These are phyloP conservation scores for Pinus albicaulis DNA, from an alignment of 75 land plant genomes.

Conservation along the genomic window DNA sequence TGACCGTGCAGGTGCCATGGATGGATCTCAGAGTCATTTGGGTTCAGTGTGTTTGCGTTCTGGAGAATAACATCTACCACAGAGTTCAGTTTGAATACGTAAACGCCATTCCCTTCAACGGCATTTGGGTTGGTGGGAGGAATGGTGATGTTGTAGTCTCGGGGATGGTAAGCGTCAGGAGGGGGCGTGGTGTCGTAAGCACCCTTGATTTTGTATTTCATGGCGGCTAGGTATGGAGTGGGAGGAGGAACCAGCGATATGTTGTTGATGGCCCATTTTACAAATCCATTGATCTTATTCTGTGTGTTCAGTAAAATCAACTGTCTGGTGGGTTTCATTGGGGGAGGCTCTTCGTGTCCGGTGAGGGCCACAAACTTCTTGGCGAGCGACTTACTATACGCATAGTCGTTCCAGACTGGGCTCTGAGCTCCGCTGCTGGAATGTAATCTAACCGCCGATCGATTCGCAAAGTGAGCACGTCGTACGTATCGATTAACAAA, in stretches of 20 bases:
- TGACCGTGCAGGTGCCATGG: slow-evolving; percentile 98
- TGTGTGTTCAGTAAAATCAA: slow-evolving; percentile 70
- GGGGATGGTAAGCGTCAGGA: slow-evolving; percentile 7
- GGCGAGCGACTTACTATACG: slow-evolving; percentile 16
- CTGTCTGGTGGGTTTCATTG: slow-evolving; percentile 26
- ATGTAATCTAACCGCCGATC: too few relatives aligned
- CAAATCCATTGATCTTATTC: slow-evolving; percentile 43
- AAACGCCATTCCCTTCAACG: slow-evolving; percentile 6
- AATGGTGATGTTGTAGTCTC: not conserved
- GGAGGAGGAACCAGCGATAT: slow-evolving; percentile 54
- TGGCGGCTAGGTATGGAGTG: slow-evolving; percentile 64
- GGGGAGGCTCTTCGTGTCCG: slow-evolving; percentile 41
- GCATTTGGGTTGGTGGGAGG: slow-evolving; percentile 11
- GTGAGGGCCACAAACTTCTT: slow-evolving; percentile 23
- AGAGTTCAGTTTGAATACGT: not conserved
- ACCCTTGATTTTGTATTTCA: slow-evolving; percentile 14
- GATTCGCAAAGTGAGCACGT: too few relatives aligned
- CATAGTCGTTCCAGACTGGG: slow-evolving; percentile 64
- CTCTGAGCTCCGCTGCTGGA: slow-evolving; percentile 31
- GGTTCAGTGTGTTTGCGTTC: slow-evolving; percentile 65
- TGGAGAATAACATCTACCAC: slow-evolving; percentile 61
- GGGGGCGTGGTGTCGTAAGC: slow-evolving; percentile 8
- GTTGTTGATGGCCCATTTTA: slow-evolving; percentile 65
- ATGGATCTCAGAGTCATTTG: slow-evolving; percentile 74
- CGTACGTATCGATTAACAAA: too few relatives aligned